Base-by-base conservation (phyloP, 495 filamentous ascomycete species). In the Podospora bellae-mahoneyi region DNA sequence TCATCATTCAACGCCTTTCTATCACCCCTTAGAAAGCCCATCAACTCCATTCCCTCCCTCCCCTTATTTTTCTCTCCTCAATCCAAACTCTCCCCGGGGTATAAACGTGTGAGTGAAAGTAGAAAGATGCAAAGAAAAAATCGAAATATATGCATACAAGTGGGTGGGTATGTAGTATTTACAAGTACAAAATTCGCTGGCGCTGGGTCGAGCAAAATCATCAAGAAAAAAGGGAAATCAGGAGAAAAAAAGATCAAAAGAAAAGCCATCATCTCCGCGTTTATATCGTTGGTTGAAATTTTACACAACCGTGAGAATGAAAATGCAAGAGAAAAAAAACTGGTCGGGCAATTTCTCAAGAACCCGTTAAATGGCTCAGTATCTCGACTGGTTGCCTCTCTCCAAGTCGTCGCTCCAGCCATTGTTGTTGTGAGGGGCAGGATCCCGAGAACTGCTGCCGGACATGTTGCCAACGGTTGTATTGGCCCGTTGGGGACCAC, bases 381-480 rank as follows among this genome's bases (percentile, higher is more conserved):
- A 69, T 62, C 67, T 23, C 20, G 62, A 23, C 26, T 61, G 32
- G 7, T 55, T 56, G 30, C 67, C 57, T 56, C 30, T 18, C 23
- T 69, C 67, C 39, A 69, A 18, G 28, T 69, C 67, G 23, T 66
- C 23, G 20, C 44, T 62, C 67, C 67, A 69, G 16, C 63, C 67
- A 19, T 60, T 57, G 10, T 26, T 26, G 19, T 26, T 26, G 23
- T 5, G 55, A 58, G 55, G 55, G 5, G 55, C 55, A 58, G 2
- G 13, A 20, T 26, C 55, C 18, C 55, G n/a, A 58, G 55, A 26
- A n/a, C 6, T 7, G 19, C 55, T 18, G 3, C 9, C 39, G 5
- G 39, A 10, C 5, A 26, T 58, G 23, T 58, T 58, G 3, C n/a
- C 55, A 18, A 26, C 6, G 23, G 23, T 7, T 19, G 55, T 58